phyloP scores from a whole-genome alignment of 2,329 filamentous ascomycete species.

The Emmonsiellopsis sp. region DNA sequence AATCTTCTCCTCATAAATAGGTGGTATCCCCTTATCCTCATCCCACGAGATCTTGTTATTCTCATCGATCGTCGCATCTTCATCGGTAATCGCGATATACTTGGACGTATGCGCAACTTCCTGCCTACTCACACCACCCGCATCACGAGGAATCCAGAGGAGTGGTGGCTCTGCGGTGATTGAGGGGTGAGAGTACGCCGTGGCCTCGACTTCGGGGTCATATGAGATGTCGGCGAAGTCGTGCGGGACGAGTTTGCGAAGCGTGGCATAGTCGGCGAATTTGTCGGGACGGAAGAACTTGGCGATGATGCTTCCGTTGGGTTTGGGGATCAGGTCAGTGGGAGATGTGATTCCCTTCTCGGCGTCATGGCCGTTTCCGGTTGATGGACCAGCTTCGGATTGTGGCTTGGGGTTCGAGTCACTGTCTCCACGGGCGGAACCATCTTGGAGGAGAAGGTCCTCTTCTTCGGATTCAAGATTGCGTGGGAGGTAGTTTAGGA shows the following conservation, averaged over 20 bases:
- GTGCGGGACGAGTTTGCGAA: conserved; percentile 61
- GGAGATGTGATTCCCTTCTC: conserved; percentile 19
- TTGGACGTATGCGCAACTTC: conserved; percentile 64
- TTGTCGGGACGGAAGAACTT: conserved; percentile 68
- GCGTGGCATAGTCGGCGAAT: conserved; percentile 61
- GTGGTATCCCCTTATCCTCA: conserved; percentile 46
- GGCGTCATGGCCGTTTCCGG: conserved; percentile 17
- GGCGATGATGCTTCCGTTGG: conserved; percentile 27
- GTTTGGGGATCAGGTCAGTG: conserved; percentile 18
- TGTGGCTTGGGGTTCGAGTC: not conserved
- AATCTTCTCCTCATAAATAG: conserved; percentile 51
- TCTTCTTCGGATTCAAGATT: conserved; percentile 55
- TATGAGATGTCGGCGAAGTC: conserved; percentile 51
- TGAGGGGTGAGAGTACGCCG: conserved; percentile 68
- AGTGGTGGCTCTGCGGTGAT: conserved; percentile 55
- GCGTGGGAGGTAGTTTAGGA: conserved; percentile 71
- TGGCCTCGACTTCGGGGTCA: conserved; percentile 49
- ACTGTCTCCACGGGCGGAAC: conserved; percentile 11
- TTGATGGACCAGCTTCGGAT: not conserved
- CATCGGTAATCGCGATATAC: conserved; percentile 72
- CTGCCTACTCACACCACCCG: conserved; percentile 64
- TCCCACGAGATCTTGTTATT: conserved; percentile 59
- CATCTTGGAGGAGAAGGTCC: conserved; percentile 17
- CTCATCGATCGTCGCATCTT: conserved; percentile 61
- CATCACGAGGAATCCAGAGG: conserved; percentile 78